Base-by-base conservation (phyloP, 306 rosid genomes). In the Lupinus albus region DNA sequence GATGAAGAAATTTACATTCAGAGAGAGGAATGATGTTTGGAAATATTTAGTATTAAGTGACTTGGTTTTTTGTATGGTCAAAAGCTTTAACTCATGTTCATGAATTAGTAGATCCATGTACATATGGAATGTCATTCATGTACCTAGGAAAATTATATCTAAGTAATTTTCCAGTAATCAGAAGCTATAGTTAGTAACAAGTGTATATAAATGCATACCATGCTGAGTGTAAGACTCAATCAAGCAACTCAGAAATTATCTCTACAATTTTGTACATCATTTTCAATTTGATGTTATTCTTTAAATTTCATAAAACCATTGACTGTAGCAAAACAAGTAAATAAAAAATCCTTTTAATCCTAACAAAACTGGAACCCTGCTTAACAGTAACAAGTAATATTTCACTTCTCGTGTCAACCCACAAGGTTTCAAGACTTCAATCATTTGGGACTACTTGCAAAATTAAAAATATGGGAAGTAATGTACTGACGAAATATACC, bases 401-500 rank as follows among this genome's bases (percentile, higher is more conserved):
- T 64, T 39, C 41, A 63, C n/a, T 15, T 44, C 36, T 45, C 8
- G 4, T 17, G 6, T 30, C 42, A 41, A 76, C 13, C 48, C 45
- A 28, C 57, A 51, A 61, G 49, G 61, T 49, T 45, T 15, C 53
- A 61, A 49, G 17, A 74, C 41, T 50, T 60, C 69, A 55, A 41
- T 61, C 48, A 48, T 51, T 17, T 49, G 8, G 6, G 50, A 49
- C 55, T 71, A 48, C 30, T 61, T 10, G 45, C 52, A 73, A 68
- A 36, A 9, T 61, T 50, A 55, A 44, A 64, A 39, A 74, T 20
- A 58, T 11, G 39, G 36, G 67, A 47, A 74, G 48, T 47, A 77
- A 51, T 18, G 68, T 71, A 57, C 48, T 11, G 15, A 58, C 45
- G 50, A 71, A 56, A 69, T 58, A 68, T 84, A 88, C 99, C 99